Evolutionary conservation across 495 filamentous ascomycete genomes (phyloP).

Genomic region (Annulohypoxylon bovei): DNA sequence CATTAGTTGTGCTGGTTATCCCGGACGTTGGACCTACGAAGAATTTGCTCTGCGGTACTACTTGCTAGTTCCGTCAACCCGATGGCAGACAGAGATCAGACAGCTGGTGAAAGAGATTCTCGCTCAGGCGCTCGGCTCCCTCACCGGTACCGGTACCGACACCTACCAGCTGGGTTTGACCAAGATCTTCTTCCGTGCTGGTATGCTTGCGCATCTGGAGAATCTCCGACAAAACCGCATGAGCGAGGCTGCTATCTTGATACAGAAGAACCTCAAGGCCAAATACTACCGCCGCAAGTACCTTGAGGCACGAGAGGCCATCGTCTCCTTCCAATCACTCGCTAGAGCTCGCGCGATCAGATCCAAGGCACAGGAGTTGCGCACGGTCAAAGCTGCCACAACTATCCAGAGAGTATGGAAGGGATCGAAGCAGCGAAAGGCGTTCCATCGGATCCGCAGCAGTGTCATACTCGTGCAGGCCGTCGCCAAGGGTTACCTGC

Average conservation of each 20-base stretch:
- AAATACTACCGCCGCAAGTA: slow-evolving; percentile 96
- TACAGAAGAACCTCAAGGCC: slow-evolving; percentile 96
- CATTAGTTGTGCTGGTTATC: slow-evolving; percentile 98
- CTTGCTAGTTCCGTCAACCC: slow-evolving; percentile 90
- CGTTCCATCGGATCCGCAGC: slow-evolving; percentile 76
- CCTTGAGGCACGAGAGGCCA: slow-evolving; percentile 82
- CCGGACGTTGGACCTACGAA: slow-evolving; percentile 98
- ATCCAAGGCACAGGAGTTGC: slow-evolving; percentile 79
- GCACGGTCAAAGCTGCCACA: slow-evolving; percentile 85
- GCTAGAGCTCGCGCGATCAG: slow-evolving; percentile 79
- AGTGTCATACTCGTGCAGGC: slow-evolving; percentile 89
- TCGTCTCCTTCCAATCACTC: slow-evolving; percentile 80
- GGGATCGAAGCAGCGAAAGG: slow-evolving; percentile 84
- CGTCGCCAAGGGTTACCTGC: slow-evolving; percentile 87
- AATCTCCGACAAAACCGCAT: slow-evolving; percentile 88
- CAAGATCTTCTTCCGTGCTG: slow-evolving; percentile 99
- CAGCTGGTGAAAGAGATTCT: slow-evolving; percentile 94
- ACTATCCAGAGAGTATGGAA: slow-evolving; percentile 96
- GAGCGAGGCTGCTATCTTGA: slow-evolving; percentile 96
- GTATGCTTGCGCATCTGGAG: slow-evolving; percentile 98
- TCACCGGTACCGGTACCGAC: slow-evolving; percentile 81
- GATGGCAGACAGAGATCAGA: slow-evolving; percentile 93
- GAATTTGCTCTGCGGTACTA: slow-evolving; percentile 98
- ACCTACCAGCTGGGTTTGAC: slow-evolving; percentile 97
- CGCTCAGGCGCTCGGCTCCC: slow-evolving; percentile 82